Evolutionary conservation across 2,329 filamentous ascomycete species (phyloP).

Genomic region (Talaromyces sp.): DNA sequence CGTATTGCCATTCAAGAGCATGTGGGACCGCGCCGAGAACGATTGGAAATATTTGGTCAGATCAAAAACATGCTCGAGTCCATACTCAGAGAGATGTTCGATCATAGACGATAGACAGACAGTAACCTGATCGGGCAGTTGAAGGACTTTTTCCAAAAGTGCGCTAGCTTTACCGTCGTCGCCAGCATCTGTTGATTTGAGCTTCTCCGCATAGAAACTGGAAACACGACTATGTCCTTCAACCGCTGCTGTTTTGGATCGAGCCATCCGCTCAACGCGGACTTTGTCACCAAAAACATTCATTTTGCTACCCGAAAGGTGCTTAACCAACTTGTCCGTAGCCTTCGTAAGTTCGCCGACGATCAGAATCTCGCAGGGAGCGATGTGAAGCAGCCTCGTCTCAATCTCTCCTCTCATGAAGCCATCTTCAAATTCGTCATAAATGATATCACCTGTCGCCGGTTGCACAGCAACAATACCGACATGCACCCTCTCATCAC

Average conservation of each 20-base stretch:
- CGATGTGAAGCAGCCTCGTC: slow-evolving; percentile 89
- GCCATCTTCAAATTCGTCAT: slow-evolving; percentile 92
- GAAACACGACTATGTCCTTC: slow-evolving; percentile 86
- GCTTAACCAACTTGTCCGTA: slow-evolving; percentile 85
- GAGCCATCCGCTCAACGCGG: slow-evolving; percentile 74
- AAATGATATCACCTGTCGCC: slow-evolving; percentile 90
- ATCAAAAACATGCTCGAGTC: slow-evolving; percentile 90
- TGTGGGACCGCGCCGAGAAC: slow-evolving; percentile 89
- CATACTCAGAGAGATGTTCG: slow-evolving; percentile 83
- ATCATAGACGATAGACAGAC: slow-evolving; percentile 97
- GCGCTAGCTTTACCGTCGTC: slow-evolving; percentile 57
- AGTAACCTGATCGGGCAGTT: slow-evolving; percentile 78
- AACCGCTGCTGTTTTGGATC: slow-evolving; percentile 74
- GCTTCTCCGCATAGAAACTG: slow-evolving; percentile 84
- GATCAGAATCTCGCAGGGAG: slow-evolving; percentile 90
- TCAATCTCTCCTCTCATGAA: slow-evolving; percentile 98
- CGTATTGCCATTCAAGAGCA: slow-evolving; percentile 94
- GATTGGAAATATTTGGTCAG: slow-evolving; percentile 96
- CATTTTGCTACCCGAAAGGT: slow-evolving; percentile 81
- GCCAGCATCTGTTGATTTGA: slow-evolving; percentile 57
- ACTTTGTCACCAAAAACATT: slow-evolving; percentile 91
- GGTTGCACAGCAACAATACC: slow-evolving; percentile 93
- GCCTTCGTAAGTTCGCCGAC: slow-evolving; percentile 86
- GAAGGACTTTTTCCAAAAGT: slow-evolving; percentile 80
- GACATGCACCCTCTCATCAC: slow-evolving; percentile 88